Base-by-base conservation (phyloP, 2,329 filamentous ascomycete genomes). In the Raffaelea arxii region DNA sequence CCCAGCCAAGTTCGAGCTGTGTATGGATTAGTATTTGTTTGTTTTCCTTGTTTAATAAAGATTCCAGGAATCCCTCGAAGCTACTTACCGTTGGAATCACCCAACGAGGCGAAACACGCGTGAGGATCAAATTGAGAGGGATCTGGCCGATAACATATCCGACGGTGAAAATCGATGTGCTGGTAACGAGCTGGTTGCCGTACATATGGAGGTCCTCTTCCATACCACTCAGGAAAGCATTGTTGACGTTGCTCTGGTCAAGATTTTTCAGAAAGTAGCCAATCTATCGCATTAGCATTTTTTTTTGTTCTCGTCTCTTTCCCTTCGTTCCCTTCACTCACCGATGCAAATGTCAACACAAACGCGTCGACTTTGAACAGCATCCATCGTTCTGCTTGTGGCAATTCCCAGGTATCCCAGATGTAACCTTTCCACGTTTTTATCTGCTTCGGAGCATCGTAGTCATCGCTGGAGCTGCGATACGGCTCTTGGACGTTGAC, bases 1-100 rank as follows among this genome's bases (percentile, higher is more conserved):
- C 59, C 58, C 60, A 62, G n/a, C 58, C 59, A 25, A 62, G 46
- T 48, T 61, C 60, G 22, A 56, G 54, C n/a, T n/a, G n/a, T n/a
- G n/a, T n/a, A n/a, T n/a, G n/a, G n/a, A n/a, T n/a, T n/a, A n/a
- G n/a, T n/a, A n/a, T n/a, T n/a, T n/a, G n/a, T n/a, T n/a, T n/a
- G n/a, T n/a, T n/a, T n/a, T n/a, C n/a, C n/a, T n/a, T n/a, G n/a
- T n/a, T n/a, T n/a, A n/a, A n/a, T n/a, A n/a, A n/a, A n/a, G n/a
- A n/a, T n/a, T n/a, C n/a, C n/a, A n/a, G n/a, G n/a, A n/a, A n/a
- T n/a, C n/a, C n/a, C n/a, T n/a, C n/a, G n/a, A n/a, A n/a, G n/a
- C n/a, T n/a, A n/a, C n/a, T n/a, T n/a, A n/a, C n/a, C 19, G 54
- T 37, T 9, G 55, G 55, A 18, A 59, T 61, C 9, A 61, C 58